Evolutionary conservation across 202 grass and related monocot genomes (phyloP), one percentile per base, ranked within the genome.

Genomic region (Carex arenaria): DNA sequence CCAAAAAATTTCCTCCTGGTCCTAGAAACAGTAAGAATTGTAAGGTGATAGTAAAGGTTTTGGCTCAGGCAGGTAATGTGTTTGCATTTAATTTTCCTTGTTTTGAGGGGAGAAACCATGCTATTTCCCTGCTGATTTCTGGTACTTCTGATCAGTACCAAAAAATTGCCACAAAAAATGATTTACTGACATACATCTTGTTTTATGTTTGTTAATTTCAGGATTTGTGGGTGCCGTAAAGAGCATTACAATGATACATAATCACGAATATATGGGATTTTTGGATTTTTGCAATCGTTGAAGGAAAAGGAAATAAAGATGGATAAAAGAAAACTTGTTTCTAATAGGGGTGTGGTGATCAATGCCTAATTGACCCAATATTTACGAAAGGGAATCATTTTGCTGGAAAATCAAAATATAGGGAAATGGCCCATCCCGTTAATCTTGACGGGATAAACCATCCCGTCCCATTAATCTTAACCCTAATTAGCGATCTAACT

Each of bases 241-340:
- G 85, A 94, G 88, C 64, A 96, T 94, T 59, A 62, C 65, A 6
- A 99, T 99, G 97, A 96, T 99, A 32, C 68, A 90, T 76, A 82
- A 96, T 26, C 85, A 92, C 0, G 93, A 99, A 38, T 96, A 99
- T 85, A 96, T 96, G 90, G 97, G 97, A 60, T 99, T 99, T 78
- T 86, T 99, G n/a, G 15, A 86, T 90, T 94, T 99, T 22, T 99
- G 97, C 67, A 34, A 84, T 45, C 80, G 45, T 82, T 82, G 63
- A 82, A 82, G 45, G 9, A 69, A 19, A 78, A 56, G 7, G 74
- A 78, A 88, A 51, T 64, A 61, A 71, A 47, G n/a, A n/a, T n/a
- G n/a, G 15, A 55, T 64, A 55, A 32, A 32, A 36, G 10, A 76
- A 87, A 86, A 28, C 17, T 74, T 84, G 42, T 77, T 54, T 14